These are phyloP conservation scores for Casuarina equisetifolia DNA, from an alignment of 306 rosid genomes.

Conservation along the genomic window DNA sequence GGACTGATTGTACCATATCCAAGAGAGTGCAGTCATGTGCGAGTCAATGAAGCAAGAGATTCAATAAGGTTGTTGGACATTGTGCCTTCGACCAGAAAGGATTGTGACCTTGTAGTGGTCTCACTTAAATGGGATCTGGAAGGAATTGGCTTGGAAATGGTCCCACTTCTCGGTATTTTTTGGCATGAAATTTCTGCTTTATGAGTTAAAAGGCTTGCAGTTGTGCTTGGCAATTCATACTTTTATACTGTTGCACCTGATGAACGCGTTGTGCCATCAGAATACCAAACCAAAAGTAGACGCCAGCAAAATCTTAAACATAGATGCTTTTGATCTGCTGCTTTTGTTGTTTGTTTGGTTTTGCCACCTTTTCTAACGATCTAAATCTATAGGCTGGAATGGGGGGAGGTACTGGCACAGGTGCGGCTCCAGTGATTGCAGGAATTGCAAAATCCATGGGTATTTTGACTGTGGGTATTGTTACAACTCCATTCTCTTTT, in stretches of 20 bases:
- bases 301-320: background rate
- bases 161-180: background rate
- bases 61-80: background rate
- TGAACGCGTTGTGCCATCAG: background rate
- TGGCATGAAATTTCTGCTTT: background rate
- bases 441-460: slow-evolving; percentile 97
- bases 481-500: slow-evolving; percentile 95
- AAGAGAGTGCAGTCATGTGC: background rate
- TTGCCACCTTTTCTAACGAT: slow-evolving; percentile 20
- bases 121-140: background rate
- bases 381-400: slow-evolving; percentile 78
- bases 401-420: slow-evolving; percentile 99
- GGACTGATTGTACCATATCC: background rate
- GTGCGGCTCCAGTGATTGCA: slow-evolving; percentile 96
- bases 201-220: background rate
- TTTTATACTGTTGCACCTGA: background rate
- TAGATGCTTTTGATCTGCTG: background rate
- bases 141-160: background rate
- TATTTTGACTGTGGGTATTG: slow-evolving; percentile 93
- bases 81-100: slow-evolving; percentile 7
- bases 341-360: slow-evolving; percentile 12
- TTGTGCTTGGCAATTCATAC: background rate
- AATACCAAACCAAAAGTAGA: background rate
- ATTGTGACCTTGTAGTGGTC: background rate
- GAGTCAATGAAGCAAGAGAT: background rate